Evolutionary conservation across 306 rosid species (phyloP), one percentile per base, ranked within the genome.

Genomic region (Bauhinia variegata): DNA sequence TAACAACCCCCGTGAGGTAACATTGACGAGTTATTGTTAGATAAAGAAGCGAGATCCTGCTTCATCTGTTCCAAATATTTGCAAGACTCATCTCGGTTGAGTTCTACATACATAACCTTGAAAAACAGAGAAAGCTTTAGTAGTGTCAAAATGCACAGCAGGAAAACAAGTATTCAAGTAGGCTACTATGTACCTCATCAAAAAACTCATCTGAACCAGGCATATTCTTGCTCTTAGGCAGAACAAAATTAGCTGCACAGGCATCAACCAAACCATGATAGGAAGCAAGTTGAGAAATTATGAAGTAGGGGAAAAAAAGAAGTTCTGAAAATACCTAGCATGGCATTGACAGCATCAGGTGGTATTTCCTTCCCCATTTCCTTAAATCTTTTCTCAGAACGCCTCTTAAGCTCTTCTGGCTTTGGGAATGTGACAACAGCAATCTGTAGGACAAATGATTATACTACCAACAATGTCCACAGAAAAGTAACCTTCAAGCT

Each of bases 301-400:
- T 10, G 11, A 72, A 72, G 69, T 12, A 59, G 31, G 51, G 34
- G 66, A 36, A 36, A 61, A 41, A 4, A 13, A 23, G 8, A 8
- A 23, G 30, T 38, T 13, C 14, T 50, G 33, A 64, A 48, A 49
- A 54, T 67, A 84, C 89, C 93, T 57, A 84, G 64, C 89, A 84
- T 87, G 11, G 67, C 56, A 67, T 80, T 80, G 65, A 86, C 51
- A 14, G 83, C 83, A 42, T 84, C 81, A 59, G 73, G 77, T 16
- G 87, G 87, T 36, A 79, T 84, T 70, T 79, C 84, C 67, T 84
- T 80, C 42, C 84, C 83, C 79, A 77, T 84, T 79, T 84, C 84
- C 17, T 50, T 52, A 47, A 50, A 67, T 77, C 85, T 77, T 66
- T 68, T 80, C 12, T 58, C 72, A 31, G 82, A 44, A 18, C 87